These are phyloP conservation scores for Steccherinum ochraceum DNA, from an alignment of 768 basidiomycete species.

Conservation along the genomic window DNA sequence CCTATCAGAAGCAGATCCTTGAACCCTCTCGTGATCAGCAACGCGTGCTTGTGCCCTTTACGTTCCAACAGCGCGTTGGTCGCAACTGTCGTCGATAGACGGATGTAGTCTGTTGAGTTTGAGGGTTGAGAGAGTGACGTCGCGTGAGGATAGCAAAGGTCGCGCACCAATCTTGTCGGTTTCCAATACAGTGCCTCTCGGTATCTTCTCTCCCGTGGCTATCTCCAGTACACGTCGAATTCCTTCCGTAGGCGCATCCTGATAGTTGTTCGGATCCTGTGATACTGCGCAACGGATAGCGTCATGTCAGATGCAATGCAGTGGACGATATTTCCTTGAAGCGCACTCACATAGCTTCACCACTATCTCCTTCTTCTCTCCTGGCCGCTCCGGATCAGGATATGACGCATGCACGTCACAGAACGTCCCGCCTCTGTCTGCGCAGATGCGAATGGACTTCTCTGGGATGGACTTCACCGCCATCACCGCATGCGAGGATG, in stretches of 20 bases:
- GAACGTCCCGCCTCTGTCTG: slow-evolving; percentile 89
- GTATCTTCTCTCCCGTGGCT: slow-evolving; percentile 61
- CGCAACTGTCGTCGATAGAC: slow-evolving; percentile 90
- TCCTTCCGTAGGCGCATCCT: slow-evolving; percentile 92
- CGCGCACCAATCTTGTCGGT: slow-evolving; percentile 75
- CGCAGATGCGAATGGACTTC: slow-evolving; percentile 77
- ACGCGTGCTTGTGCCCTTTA: slow-evolving; percentile 86
- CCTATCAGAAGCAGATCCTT: slow-evolving; percentile 89
- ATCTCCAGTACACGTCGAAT: slow-evolving; percentile 81
- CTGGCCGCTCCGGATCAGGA: slow-evolving; percentile 57
- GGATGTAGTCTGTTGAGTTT: slow-evolving; percentile 80
- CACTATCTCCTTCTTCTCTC: slow-evolving; percentile 70
- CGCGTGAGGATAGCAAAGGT: not conserved
- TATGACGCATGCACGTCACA: slow-evolving; percentile 88
- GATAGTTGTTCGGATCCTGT: slow-evolving; percentile 82
- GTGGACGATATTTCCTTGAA: not conserved
- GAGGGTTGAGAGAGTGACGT: not conserved
- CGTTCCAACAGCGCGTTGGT: slow-evolving; percentile 95
- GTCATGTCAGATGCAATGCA: not conserved
- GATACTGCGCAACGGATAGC: slow-evolving; percentile 52
- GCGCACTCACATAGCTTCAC: slow-evolving; percentile 80
- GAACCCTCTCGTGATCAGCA: slow-evolving; percentile 89
- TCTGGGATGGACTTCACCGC: slow-evolving; percentile 41
- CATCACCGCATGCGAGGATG: too few relatives aligned
- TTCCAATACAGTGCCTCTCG: slow-evolving; percentile 57